Evolutionary conservation across 805 yeast species (phyloP), one percentile per base, ranked within the genome.

Genomic region (Candida germanica): DNA sequence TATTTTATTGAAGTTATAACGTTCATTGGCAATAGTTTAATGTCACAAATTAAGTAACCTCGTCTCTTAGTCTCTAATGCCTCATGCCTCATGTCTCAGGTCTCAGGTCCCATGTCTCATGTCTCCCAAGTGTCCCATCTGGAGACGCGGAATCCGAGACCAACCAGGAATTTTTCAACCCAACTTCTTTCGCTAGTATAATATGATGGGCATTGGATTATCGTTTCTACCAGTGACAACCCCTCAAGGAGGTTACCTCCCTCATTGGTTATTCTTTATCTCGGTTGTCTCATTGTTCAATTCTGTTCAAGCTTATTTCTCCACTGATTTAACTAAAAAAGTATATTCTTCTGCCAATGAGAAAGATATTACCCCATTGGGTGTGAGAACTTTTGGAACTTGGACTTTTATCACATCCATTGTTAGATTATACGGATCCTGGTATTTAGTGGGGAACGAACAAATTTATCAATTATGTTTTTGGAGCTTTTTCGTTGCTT

Each of bases 381-480:
- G 93, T 49, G 96, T 96, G n/a, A 77, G 98, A 51, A 91, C 98
- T 0, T 93, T 93, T 59, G 98, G 98, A 22, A 93, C 98, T 0
- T 93, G 98, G 98, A 93, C 98, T 0, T 68, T 89, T 26, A 73
- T 89, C 49, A 80, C 96, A 2, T 77, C 95, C 2, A 69, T 91
- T 20, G 81, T 93, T 31, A 78, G 98, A 55, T 72, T 81, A 46
- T 87, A 85, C 58, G 96, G 95, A 38, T 94, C 98, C 10, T 84
- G 83, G 61, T 68, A 84, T 54, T 36, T 61, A 28, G 66, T 85
- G 39, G 67, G 69, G 36, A 79, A 80, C 48, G 77, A 78, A 16
- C 83, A 80, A 46, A 77, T 89, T 35, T 93, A 78, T 60, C 79
- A 84, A 49, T 68, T 93, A 47, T 83, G 89, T 13, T 75, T 86